Conservation (phyloP, 768 basidiomycete species). For the Filobasidium wieringae region DNA sequence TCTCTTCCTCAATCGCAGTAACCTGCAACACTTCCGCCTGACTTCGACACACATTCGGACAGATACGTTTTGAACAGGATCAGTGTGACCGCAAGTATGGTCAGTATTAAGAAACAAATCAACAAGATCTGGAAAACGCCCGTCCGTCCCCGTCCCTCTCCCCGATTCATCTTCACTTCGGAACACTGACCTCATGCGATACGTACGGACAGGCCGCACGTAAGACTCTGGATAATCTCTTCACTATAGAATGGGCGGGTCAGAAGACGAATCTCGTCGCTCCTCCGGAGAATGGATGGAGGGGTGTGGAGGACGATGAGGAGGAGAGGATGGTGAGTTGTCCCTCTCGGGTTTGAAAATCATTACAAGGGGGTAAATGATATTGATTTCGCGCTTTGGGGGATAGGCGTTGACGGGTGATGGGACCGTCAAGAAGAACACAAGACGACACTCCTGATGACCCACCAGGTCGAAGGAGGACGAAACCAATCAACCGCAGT, state of each 20-base stretch:
- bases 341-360: not conserved
- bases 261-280: not conserved
- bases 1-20: too few species aligned
- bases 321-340: not conserved
- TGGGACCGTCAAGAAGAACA: not conserved
- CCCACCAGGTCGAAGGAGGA: too few species aligned
- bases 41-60: too few species aligned
- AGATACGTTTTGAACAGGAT: too few species aligned
- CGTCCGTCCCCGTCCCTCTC: not conserved
- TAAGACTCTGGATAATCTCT: not conserved
- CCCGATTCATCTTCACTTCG: not conserved
- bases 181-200: not conserved
- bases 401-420: not conserved
- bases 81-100: too few species aligned
- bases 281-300: not conserved
- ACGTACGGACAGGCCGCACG: not conserved
- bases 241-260: not conserved
- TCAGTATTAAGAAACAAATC: too few species aligned
- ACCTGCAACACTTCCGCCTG: too few species aligned
- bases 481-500: too few species aligned
- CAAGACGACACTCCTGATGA: not conserved
- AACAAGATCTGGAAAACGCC: too few species aligned
- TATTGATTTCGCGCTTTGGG: too few species aligned
- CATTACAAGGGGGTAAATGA: not conserved
- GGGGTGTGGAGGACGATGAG: not conserved